Base-by-base conservation (phyloP, 139 green algal genomes). In the Chlorella sp. region DNA sequence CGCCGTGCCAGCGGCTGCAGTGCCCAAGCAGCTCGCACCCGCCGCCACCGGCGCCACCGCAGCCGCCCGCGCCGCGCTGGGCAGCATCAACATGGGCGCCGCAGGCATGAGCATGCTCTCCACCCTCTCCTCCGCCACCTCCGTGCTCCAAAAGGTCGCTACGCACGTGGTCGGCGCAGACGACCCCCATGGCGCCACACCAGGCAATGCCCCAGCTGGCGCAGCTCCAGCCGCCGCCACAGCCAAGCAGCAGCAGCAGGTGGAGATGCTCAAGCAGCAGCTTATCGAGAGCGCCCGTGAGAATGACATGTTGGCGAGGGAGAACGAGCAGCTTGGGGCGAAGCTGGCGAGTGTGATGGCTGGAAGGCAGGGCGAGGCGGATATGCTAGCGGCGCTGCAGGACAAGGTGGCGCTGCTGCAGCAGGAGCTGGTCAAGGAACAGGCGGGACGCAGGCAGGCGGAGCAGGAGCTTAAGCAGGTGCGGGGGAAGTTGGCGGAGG, bases 201-300 rank as follows among this genome's bases (percentile, higher is more conserved):
- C 42, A 24, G 42, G 10, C 42, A 10, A 55, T 10, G 42, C 10
- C 42, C 42, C 42, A 55, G 42, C 42, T n/a, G n/a, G n/a, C n/a
- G n/a, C n/a, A n/a, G n/a, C n/a, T n/a, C n/a, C n/a, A n/a, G n/a
- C n/a, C n/a, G 35, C 66, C n/a, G 60, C 69, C 36, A 59, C 30
- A 35, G 55, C 67, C 61, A 6, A 67, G 0, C 69, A 74, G 59
- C 66, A 70, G 26, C 67, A 62, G 17, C 60, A 67, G 5, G 31
- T 79, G 31, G 74, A 79, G 26, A 51, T 71, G 31, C 67, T 79
- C 10, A 79, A 79, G 61, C 20, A 42, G 67, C 74, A 79, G 67
- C 68, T 79, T 60, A 32, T 79, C 0, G 67, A 74, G 60, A 51
- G 66, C 29, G 55, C 42, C 2, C 5, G 60, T 31, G 74, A 79